Base-by-base conservation (phyloP, 2,329 filamentous ascomycete genomes). In the Exophiala calicioides region DNA sequence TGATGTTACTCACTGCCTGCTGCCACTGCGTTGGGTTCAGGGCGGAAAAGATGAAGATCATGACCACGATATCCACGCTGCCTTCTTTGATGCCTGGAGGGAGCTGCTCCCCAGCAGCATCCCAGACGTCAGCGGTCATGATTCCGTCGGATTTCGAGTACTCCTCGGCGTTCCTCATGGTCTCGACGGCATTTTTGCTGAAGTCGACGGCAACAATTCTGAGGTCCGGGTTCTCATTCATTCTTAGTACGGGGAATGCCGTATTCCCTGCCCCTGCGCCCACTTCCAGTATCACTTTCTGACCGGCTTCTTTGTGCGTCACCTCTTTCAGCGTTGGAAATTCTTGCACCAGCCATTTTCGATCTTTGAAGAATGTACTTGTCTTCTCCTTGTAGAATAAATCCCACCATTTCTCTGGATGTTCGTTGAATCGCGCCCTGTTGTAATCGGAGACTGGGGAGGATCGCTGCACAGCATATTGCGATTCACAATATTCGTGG, bases 31-130 rank as follows among this genome's bases (percentile, higher is more conserved):
- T 66, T 0, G 93, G 93, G 24, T 86, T 84, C 35, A 98, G 74
- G 2, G 93, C 93, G 13, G 89, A 95, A 74, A 98, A 97, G 63
- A 97, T 91, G 72, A 98, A 98, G 51, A 98, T 89, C 78, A 98
- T 82, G 42, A 98, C 76, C 27, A 95, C 88, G 29, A 97, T 81
- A 68, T 98, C 91, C 50, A 96, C 90, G 49, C 81, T 87, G n/a
- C 77, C 83, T 60, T 90, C 84, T 38, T 73, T 74, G 12, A 98
- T 71, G 1, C 82, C 87, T 1, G 88, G 87, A 4, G 93, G 91
- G 5, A 96, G 72, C 3, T 61, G 62, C 43, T 84, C 76, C 50
- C 81, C 78, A 2, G 90, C 81, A 10, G 86, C 85, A 70, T 98
- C 93, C 91, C 94, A 98, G 13, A 97, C 90, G 66, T 96, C 90